A percentile compares a stretch with the other conserved stretches of the same genome.
phyloP scores from a whole-genome alignment of 495 filamentous ascomycete species.

The Penicillium atrosanguineum region DNA sequence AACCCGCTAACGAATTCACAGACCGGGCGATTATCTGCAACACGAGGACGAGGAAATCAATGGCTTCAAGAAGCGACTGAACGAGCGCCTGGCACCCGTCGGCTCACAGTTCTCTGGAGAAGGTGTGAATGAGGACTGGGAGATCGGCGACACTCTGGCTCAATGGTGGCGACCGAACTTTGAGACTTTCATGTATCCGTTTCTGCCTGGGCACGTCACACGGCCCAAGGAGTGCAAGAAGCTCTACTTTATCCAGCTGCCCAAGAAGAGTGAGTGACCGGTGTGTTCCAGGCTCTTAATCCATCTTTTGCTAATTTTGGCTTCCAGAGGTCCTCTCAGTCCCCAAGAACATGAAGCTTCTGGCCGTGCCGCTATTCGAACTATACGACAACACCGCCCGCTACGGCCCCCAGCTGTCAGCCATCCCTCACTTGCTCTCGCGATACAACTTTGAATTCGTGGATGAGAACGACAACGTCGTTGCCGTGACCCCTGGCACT shows the following conservation, averaged over 20 bases:
- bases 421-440: constrained; percentile 90
- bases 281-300: not conserved
- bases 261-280: constrained; percentile 72
- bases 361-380: constrained; percentile 95
- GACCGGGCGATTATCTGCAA: constrained; percentile 91
- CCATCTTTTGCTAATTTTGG: not conserved
- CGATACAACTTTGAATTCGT: constrained; percentile 97
- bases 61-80: constrained; percentile 88
- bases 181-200: constrained; percentile 99
- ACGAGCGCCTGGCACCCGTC: constrained; percentile 88
- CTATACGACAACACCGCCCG: constrained; percentile 94
- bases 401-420: constrained; percentile 93
- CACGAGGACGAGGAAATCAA: constrained; percentile 86
- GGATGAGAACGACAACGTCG: constrained; percentile 88
- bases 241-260: constrained; percentile 93
- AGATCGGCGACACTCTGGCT: constrained; percentile 88
- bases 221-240: constrained; percentile 99
- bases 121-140: constrained; percentile 85
- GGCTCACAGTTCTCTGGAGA: constrained; percentile 84
- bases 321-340: constrained; percentile 86
- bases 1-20: constrained; percentile 20
- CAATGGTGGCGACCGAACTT: constrained; percentile 99
- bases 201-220: constrained; percentile 91
- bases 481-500: constrained; percentile 77
- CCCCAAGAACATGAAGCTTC: constrained; percentile 99